phyloP scores from a whole-genome alignment of 1,139 yeast genomes.

The Candida sp. region DNA sequence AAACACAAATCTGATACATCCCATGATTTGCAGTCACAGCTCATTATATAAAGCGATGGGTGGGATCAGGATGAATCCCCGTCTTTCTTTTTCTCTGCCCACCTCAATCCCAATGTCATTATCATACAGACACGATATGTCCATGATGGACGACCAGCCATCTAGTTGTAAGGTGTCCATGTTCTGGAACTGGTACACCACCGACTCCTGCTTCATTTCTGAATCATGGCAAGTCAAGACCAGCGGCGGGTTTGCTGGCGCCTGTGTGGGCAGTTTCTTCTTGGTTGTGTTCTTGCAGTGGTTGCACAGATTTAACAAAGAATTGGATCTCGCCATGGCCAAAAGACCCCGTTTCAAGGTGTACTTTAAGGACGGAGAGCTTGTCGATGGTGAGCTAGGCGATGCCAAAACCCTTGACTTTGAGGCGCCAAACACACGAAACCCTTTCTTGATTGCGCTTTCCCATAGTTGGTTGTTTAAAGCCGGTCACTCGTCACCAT shows the following conservation, averaged over 20 bases:
- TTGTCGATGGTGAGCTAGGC: conserved; percentile 4
- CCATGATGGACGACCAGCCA: background rate
- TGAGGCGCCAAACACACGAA: conserved; percentile 5
- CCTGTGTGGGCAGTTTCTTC: conserved; percentile 67
- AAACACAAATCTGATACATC: background rate
- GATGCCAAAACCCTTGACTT: background rate
- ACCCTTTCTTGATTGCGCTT: conserved; percentile 33
- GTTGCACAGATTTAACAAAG: conserved; percentile 59
- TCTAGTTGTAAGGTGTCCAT: conserved; percentile 35
- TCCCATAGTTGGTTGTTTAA: conserved; percentile 44
- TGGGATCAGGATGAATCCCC: background rate
- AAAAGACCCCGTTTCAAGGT: conserved; percentile 5
- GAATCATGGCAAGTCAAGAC: conserved; percentile 66
- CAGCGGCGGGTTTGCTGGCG: conserved; percentile 67
- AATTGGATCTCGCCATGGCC: conserved; percentile 41
- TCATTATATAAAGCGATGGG: background rate
- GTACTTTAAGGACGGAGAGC: conserved; percentile 2
- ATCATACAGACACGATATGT: background rate
- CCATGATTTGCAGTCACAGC: background rate
- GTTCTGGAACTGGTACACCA: conserved; percentile 53
- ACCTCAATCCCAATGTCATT: too few species aligned
- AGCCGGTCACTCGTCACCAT: conserved; percentile 35
- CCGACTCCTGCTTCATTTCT: conserved; percentile 68
- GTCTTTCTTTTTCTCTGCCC: background rate
- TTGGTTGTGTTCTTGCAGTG: conserved; percentile 62